Percentiles rank a stretch among this genome's conserved stretches.
These are phyloP conservation scores for Brachypodium distachyon DNA, from an alignment of 202 grass and related monocot species.

Conservation along the genomic window DNA sequence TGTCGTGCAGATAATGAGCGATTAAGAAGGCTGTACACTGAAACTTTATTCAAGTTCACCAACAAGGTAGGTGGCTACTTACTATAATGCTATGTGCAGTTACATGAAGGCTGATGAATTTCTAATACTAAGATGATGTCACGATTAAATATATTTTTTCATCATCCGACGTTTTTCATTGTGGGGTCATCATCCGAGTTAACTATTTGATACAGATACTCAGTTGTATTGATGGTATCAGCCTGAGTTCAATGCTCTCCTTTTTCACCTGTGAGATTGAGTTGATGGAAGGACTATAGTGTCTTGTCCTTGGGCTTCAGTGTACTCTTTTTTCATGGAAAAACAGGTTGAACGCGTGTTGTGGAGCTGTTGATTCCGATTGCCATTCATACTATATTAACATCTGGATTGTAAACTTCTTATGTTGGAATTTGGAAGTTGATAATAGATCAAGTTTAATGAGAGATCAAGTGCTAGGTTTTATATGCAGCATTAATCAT, in stretches of 20 bases:
- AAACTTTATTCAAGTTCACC: slow-evolving; percentile 74
- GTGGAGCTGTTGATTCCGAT: neutral
- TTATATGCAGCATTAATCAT: neutral
- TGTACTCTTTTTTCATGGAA: neutral
- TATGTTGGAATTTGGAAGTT: neutral
- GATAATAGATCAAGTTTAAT: neutral
- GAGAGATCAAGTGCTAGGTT: neutral
- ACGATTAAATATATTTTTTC: neutral
- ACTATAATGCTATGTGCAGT: neutral
- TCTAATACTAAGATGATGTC: neutral
- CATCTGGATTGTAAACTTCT: neutral
- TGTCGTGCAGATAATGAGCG: slow-evolving; percentile 61
- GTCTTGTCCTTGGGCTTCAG: neutral
- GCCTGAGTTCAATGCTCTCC: neutral
- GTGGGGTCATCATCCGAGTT: neutral
- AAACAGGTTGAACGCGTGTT: neutral
- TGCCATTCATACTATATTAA: neutral
- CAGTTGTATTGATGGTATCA: neutral
- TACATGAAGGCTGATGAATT: neutral
- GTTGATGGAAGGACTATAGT: neutral
- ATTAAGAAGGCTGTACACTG: slow-evolving; percentile 54
- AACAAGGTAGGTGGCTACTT: slow-evolving; percentile 59
- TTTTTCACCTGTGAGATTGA: slow-evolving; percentile 3
- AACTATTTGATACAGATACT: neutral
- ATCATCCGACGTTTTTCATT: neutral